Conservation (phyloP, 2,329 filamentous ascomycete species). For the Fusarium nodosum region DNA sequence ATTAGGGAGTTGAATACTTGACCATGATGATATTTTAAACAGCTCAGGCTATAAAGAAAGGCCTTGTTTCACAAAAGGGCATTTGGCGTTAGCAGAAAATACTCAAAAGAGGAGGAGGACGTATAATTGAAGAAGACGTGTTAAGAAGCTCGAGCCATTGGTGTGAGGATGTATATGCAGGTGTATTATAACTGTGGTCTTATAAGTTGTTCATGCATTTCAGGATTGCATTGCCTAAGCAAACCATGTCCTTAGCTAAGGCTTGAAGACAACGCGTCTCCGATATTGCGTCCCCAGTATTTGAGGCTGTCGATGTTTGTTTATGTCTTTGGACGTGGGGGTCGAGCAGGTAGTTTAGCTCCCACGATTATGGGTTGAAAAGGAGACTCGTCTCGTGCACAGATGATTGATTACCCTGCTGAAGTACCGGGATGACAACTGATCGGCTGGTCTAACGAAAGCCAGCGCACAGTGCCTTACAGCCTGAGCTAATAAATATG, state of each 20-base stretch:
- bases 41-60: constrained; percentile 27
- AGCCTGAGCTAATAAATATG: constrained; percentile 22
- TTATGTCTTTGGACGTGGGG: constrained; percentile 11
- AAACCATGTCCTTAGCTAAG: constrained; percentile 1
- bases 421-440: constrained; percentile 21
- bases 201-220: constrained; percentile 20
- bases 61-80: constrained; percentile 21
- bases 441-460: constrained; percentile 24
- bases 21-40: constrained; percentile 16
- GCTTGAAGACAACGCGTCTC: constrained; percentile 4
- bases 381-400: constrained; percentile 21
- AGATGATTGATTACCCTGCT: constrained; percentile 12
- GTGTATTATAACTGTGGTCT: constrained; percentile 22
- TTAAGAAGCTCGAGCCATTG: constrained; percentile 21
- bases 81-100: constrained; percentile 32
- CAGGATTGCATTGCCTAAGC: background rate
- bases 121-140: constrained; percentile 23
- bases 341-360: background rate
- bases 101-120: constrained; percentile 32
- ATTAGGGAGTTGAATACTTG: constrained; percentile 36
- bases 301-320: constrained; percentile 15
- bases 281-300: constrained; percentile 4
- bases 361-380: constrained; percentile 10
- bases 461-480: constrained; percentile 32
- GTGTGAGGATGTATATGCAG: constrained; percentile 25